Evolutionary conservation across 192 early-diverging fungal species (phyloP), one percentile per base, ranked within the genome.

Genomic region (Mycoemilia scoparia): DNA sequence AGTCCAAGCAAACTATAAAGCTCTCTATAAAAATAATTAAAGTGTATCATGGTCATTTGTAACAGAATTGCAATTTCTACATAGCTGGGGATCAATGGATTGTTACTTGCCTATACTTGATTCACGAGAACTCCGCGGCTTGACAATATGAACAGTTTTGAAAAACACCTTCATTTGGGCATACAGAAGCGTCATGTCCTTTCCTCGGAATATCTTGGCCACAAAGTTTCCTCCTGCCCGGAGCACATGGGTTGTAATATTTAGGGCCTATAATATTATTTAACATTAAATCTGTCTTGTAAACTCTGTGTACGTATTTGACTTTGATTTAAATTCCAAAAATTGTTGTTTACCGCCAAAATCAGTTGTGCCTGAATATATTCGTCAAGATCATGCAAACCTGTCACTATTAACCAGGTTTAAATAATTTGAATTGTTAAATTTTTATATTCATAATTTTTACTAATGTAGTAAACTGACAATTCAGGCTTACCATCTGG

Each of bases 371-470:
- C 88, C 45, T 98, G 95, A 45, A 96, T 87, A 51, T 91, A 98
- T 60, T 98, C 95, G 65, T 98, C 95, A 71, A 96, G 86, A 43
- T 96, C 95, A 53, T 96, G 90, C 21, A 93, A 66, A 13, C 93
- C 93, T 8, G 90, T 98, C 13, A 98, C n/a, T n/a, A n/a, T n/a
- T n/a, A n/a, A n/a, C n/a, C n/a, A n/a, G n/a, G n/a, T n/a, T n/a
- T n/a, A n/a, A n/a, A n/a, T 82, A 70, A 43, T 15, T 41, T n/a
- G n/a, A 14, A 8, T 11, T 20, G 7, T 27, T 24, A 15, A 15
- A 13, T 14, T 4, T n/a, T n/a, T n/a, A n/a, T 25, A 5, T 38
- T 2, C 41, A 2, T 16, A 34, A 5, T 27, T 18, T 32, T 40
- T 67, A 80, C 78, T n/a, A n/a, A n/a, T n/a, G n/a, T n/a, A n/a